Base-by-base conservation (phyloP, 2,329 filamentous ascomycete species). In the Claviceps quebecensis region DNA sequence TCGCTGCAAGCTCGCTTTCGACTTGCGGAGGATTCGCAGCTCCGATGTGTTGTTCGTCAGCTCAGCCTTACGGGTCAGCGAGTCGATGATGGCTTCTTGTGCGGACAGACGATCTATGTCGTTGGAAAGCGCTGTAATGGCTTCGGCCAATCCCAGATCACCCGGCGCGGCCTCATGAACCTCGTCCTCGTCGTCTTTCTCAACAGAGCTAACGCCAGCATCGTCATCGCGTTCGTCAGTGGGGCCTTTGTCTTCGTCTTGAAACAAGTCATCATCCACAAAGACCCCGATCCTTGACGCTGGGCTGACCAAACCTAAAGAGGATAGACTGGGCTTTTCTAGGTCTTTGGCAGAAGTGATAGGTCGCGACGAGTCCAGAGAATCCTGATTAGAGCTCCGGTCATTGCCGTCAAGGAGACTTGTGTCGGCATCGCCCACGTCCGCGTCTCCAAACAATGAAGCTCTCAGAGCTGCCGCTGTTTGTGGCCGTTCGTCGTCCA, bases 31-130 rank as follows among this genome's bases (percentile, higher is more conserved):
- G 55, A 98, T 97, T 37, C 93, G 80, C 49, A 98, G 67, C 65
- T 98, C 93, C 1, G 91, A 88, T 14, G 85, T 89, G 63, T 98
- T 98, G 65, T 98, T 98, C 1, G 93, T 98, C 49, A 98, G 72
- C 65, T 98, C 93, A 0, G 94, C 93, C 68, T 98, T 98, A 52
- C 86, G 81, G 2, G 87, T 93, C 53, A 98, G 70, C 1, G 91
- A 94, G 59, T 96, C 87, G 17, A 98, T 81, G 17, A 98, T 87
- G 1, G 86, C 84, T 59, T 96, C 88, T 67, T 98, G 93, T 3
- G 89, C 82, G 9, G 79, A 77, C 17, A 98, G 75, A 57, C 89
- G 87, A 60, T 96, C 89, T 55, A 98, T 95, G 56, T 97, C 90
- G 48, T 84, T 82, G 0, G 85, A 88, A n/a, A 98, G 75, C 2